Evolutionary conservation across 179 eudicot genomes (phyloP).

Genomic region (Spinacia oleracea): DNA sequence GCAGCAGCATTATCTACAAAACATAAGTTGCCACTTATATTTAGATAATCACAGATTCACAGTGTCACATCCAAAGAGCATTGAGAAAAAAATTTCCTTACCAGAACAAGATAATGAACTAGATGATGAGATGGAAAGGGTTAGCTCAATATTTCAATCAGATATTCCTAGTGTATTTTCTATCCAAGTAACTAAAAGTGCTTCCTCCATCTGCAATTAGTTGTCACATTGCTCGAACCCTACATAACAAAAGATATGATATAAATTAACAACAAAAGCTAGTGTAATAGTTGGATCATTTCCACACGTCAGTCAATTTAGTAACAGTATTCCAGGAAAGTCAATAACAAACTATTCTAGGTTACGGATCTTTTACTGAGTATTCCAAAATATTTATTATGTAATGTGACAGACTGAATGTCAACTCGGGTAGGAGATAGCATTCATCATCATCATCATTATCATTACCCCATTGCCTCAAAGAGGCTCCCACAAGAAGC

Average conservation of each 20-base stretch:
- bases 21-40: background rate
- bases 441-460: too few species aligned
- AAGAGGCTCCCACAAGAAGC: too few species aligned
- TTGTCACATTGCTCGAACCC: background rate
- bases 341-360: too few species aligned
- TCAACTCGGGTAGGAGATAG: too few species aligned
- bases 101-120: background rate
- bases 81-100: background rate
- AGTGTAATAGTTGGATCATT: background rate
- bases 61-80: background rate
- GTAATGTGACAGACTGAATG: too few species aligned
- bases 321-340: too few species aligned
- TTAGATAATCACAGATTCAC: background rate
- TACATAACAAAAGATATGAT: background rate
- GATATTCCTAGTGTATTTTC: background rate
- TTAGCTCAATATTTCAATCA: background rate
- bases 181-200: background rate
- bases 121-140: background rate
- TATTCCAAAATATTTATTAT: too few species aligned
- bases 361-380: too few species aligned
- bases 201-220: background rate
- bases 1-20: background rate
- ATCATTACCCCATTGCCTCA: too few species aligned
- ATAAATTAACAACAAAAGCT: background rate
- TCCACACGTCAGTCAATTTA: too few species aligned